These are phyloP conservation scores for Jamesozyma gamospora DNA, from an alignment of 805 yeast genomes.

Conservation along the genomic window DNA sequence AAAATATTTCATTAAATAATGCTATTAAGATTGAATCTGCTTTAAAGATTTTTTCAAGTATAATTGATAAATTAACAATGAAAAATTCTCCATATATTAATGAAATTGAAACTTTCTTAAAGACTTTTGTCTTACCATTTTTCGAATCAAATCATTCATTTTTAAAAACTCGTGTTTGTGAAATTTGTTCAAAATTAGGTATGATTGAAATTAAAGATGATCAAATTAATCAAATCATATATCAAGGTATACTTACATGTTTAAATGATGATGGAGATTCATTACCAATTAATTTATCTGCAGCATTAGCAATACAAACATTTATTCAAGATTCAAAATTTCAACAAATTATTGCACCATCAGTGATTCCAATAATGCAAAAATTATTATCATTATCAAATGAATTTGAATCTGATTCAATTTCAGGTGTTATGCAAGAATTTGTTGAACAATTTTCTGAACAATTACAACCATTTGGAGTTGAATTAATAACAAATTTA, in stretches of 20 bases:
- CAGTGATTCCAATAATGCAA: conserved; percentile 76
- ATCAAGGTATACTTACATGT: conserved; percentile 37
- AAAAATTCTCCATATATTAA: conserved; percentile 46
- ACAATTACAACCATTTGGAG: conserved; percentile 84
- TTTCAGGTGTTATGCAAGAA: conserved; percentile 89
- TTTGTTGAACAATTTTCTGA: conserved; percentile 82
- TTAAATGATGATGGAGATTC: conserved; percentile 34
- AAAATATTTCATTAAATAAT: conserved; percentile 32
- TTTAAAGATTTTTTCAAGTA: conserved; percentile 65
- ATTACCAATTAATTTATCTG: conserved; percentile 72
- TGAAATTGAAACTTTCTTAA: conserved; percentile 63
- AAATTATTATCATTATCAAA: conserved; percentile 63
- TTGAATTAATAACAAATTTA: conserved; percentile 52
- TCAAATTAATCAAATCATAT: conserved; percentile 30
- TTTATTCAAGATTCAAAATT: conserved; percentile 57
- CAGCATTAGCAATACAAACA: conserved; percentile 78
- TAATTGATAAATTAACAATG: conserved; percentile 48
- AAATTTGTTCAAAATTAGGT: conserved; percentile 55
- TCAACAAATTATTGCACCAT: conserved; percentile 53
- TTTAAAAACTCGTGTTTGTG: conserved; percentile 66
- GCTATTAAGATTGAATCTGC: conserved; percentile 71
- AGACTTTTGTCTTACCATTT: conserved; percentile 58
- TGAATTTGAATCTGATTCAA: conserved; percentile 75
- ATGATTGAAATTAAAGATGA: conserved; percentile 42
- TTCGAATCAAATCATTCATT: conserved; percentile 53